Percentiles rank a stretch among this genome's conserved stretches.
These are phyloP conservation scores for Arthrobotrys megalospora DNA, from an alignment of 2,329 filamentous ascomycete species.

Conservation along the genomic window DNA sequence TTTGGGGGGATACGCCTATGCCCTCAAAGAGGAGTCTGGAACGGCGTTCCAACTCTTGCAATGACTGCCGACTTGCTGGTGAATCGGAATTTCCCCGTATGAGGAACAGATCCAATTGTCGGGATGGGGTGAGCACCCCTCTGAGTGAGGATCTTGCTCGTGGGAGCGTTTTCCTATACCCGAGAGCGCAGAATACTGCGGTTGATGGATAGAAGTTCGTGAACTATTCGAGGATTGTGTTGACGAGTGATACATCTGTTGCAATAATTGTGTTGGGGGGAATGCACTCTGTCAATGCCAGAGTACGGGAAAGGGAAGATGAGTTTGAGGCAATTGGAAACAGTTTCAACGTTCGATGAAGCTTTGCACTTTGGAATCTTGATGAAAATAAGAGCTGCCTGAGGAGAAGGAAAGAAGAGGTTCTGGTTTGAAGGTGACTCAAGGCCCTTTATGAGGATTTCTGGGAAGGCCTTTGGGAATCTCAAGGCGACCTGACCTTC, in stretches of 20 bases:
- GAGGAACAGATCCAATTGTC: not conserved
- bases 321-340: not conserved
- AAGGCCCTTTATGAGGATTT: slow-evolving; percentile 44
- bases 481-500: slow-evolving; percentile 43
- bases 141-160: not conserved
- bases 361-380: slow-evolving; percentile 33
- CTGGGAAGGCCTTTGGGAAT: not conserved
- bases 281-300: not conserved
- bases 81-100: not conserved
- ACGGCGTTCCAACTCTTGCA: too few species aligned
- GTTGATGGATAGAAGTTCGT: not conserved
- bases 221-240: not conserved
- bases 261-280: not conserved
- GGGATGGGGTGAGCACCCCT: not conserved
- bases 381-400: not conserved
- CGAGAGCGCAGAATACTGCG: not conserved
- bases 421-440: slow-evolving; percentile 37
- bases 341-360: not conserved
- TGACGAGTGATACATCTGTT: not conserved
- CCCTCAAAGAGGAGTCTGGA: too few species aligned
- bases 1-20: too few species aligned
- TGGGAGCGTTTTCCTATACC: not conserved
- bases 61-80: not conserved
- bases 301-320: not conserved
- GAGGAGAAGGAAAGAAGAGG: slow-evolving; percentile 25